Conservation (phyloP, 164 flowering plant genomes). For the Vitis amurensis region DNA sequence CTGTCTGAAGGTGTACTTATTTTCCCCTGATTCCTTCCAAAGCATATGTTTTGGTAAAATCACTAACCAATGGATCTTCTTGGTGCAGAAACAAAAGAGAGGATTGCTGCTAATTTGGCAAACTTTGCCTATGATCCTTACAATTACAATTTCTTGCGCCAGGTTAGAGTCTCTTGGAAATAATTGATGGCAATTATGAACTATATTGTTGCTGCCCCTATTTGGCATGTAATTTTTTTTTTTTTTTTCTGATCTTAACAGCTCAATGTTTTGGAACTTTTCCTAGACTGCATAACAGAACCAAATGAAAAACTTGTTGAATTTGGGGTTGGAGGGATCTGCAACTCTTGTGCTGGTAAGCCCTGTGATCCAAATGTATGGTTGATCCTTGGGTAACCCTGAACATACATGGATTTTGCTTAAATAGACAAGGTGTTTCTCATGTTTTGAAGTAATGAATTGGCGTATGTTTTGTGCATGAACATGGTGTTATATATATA, state of each 20-base stretch:
- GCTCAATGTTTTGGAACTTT: conserved; percentile 94
- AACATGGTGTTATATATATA: no score
- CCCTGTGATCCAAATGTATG: background rate
- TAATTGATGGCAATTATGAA: background rate
- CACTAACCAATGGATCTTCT: no score
- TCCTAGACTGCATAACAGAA: conserved; percentile 91
- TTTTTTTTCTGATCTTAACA: conserved; percentile 25
- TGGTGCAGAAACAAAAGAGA: conserved; percentile 67
- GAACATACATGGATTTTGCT: background rate
- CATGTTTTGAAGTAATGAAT: background rate
- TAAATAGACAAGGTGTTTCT: background rate
- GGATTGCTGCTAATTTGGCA: conserved; percentile 75
- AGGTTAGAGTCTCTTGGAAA: conserved; percentile 34
- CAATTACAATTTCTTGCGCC: conserved; percentile 74
- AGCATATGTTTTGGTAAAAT: no score
- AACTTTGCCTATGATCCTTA: conserved; percentile 97
- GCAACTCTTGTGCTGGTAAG: conserved; percentile 79
- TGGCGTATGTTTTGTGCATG: background rate
- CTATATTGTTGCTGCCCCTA: no score
- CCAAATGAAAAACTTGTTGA: conserved; percentile 90
- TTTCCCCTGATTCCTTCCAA: no score
- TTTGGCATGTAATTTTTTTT: background rate
- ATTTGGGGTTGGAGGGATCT: conserved; percentile 85
- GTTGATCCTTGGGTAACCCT: background rate
- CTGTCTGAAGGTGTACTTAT: no score